Conservation (phyloP, 2,329 filamentous ascomycete genomes). For the Microdochium bolleyi region DNA sequence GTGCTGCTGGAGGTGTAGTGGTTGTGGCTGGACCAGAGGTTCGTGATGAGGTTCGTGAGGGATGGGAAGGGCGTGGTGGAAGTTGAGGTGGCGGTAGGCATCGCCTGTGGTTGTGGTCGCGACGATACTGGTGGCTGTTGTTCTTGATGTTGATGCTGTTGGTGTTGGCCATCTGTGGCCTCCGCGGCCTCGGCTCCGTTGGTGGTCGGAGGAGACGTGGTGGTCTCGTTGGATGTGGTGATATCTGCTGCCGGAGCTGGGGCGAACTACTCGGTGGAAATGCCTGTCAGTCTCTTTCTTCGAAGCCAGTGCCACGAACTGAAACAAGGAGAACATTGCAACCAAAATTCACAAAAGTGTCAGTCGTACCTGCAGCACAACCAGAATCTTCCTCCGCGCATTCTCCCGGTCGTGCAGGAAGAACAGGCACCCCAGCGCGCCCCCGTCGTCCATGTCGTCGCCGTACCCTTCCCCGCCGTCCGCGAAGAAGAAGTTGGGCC, state of each 20-base stretch:
- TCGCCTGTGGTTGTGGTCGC: too few species aligned
- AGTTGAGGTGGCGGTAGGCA: too few species aligned
- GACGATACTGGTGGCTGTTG: background rate
- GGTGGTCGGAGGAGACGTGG: too few species aligned
- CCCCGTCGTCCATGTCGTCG: background rate
- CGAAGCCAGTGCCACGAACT: background rate
- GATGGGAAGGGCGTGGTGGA: background rate
- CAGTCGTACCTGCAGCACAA: background rate
- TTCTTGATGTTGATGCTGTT: background rate
- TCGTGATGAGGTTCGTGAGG: background rate
- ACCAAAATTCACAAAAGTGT: too few species aligned
- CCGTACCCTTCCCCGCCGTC: background rate
- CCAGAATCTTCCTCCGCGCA: background rate
- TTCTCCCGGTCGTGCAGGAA: background rate
- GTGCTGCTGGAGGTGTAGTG: background rate
- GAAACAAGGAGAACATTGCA: background rate
- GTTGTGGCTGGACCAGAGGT: background rate
- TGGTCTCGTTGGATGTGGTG: background rate
- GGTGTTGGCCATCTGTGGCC: too few species aligned
- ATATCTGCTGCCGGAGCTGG: background rate
- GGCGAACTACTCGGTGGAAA: background rate
- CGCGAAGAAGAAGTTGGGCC: background rate
- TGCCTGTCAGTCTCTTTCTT: background rate
- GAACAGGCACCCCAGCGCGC: background rate
- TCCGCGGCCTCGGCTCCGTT: too few species aligned